Evolutionary conservation across 2,329 filamentous ascomycete genomes (phyloP).

Genomic region (Huntiella decipiens): DNA sequence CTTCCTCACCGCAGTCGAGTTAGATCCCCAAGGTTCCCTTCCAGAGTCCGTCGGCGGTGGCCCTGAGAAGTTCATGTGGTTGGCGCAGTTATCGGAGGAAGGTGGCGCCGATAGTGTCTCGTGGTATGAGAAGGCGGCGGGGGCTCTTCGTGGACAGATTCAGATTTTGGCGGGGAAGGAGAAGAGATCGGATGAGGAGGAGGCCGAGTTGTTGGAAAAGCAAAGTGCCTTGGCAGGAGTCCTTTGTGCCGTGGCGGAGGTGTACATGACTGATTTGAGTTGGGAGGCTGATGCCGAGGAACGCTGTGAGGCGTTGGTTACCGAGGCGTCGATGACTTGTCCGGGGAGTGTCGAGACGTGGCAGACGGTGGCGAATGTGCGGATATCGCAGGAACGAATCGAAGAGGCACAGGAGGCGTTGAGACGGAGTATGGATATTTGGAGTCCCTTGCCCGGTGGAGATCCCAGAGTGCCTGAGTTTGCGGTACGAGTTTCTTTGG

Average conservation of each 20-base stretch:
- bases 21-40: slow-evolving; percentile 57
- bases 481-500: slow-evolving; percentile 63
- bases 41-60: slow-evolving; percentile 60
- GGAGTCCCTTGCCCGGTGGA: slow-evolving; percentile 58
- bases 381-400: slow-evolving; percentile 66
- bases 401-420: slow-evolving; percentile 70
- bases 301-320: slow-evolving; percentile 72
- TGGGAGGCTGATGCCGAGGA: slow-evolving; percentile 82
- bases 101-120: slow-evolving; percentile 45
- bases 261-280: slow-evolving; percentile 97
- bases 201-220: slow-evolving; percentile 41
- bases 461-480: slow-evolving; percentile 68
- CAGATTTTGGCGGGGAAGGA: slow-evolving; percentile 32
- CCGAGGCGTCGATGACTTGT: slow-evolving; percentile 72
- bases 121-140: slow-evolving; percentile 54
- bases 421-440: slow-evolving; percentile 58
- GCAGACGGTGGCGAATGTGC: slow-evolving; percentile 83
- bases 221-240: slow-evolving; percentile 69
- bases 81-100: slow-evolving; percentile 70
- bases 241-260: slow-evolving; percentile 85
- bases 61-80: slow-evolving; percentile 83
- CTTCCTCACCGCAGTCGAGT: slow-evolving; percentile 52
- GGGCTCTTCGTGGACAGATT: slow-evolving; percentile 53
- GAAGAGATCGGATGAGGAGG: slow-evolving; percentile 20
- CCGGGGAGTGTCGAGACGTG: slow-evolving; percentile 73